Percentiles rank a stretch among this genome's conserved stretches.
phyloP scores from a whole-genome alignment of 495 filamentous ascomycete genomes.

The Aspergillus egyptiacus region DNA sequence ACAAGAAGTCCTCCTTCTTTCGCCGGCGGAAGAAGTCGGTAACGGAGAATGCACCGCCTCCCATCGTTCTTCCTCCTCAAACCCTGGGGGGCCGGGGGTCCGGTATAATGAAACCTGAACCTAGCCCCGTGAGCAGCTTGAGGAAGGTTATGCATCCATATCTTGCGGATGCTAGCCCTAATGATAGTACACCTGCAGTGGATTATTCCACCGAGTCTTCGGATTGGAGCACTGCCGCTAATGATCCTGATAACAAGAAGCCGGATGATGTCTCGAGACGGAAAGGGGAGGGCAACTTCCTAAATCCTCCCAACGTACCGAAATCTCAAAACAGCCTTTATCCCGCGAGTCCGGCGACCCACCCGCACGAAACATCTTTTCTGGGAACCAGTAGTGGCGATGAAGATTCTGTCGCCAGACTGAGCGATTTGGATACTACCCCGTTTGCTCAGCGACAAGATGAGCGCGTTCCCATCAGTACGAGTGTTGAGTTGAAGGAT shows the following conservation, averaged over 20 bases:
- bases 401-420: slow-evolving; percentile 28
- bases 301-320: slow-evolving; percentile 16
- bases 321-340: slow-evolving; percentile 27
- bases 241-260: slow-evolving; percentile 16
- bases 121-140: slow-evolving; percentile 83
- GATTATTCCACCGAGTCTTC: slow-evolving; percentile 22
- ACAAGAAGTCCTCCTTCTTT: slow-evolving; percentile 94
- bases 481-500: slow-evolving; percentile 3
- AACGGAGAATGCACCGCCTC: slow-evolving; percentile 48
- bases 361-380: slow-evolving; percentile 40
- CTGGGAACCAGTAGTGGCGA: slow-evolving; percentile 49
- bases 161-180: slow-evolving; percentile 34
- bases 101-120: slow-evolving; percentile 36
- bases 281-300: slow-evolving; percentile 25
- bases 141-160: slow-evolving; percentile 89
- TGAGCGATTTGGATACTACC: slow-evolving; percentile 16
- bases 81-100: too few relatives aligned
- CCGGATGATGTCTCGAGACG: slow-evolving; percentile 17
- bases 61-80: slow-evolving; percentile 41
- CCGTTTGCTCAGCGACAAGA: slow-evolving; percentile 16
- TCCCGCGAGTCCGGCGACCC: slow-evolving; percentile 19
- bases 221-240: slow-evolving; percentile 14
- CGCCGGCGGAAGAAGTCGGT: slow-evolving; percentile 84
- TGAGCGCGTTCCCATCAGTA: slow-evolving; percentile 2
- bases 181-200: slow-evolving; percentile 12